Percentiles rank a stretch among this genome's conserved stretches.
Conservation (phyloP, 2,329 filamentous ascomycete species). For the Thielaviopsis punctulata region DNA sequence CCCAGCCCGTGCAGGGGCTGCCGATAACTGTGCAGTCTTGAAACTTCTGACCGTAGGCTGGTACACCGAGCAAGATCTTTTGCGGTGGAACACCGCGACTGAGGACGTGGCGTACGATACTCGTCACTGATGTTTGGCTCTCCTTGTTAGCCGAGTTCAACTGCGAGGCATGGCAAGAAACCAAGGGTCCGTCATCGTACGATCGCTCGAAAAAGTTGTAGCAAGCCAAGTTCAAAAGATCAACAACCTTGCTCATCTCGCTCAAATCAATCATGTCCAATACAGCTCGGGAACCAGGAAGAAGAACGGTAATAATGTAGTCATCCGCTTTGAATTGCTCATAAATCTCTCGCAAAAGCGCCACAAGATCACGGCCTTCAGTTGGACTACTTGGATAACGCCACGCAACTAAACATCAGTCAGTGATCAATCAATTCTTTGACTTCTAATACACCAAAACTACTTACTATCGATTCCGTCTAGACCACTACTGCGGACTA, state of each 20-base stretch:
- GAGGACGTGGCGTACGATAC: not conserved
- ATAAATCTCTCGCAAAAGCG: not conserved
- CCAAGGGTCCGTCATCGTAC: not conserved
- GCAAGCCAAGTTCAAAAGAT: not conserved
- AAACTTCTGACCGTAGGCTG: not conserved
- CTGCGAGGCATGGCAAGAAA: not conserved
- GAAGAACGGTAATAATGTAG: slow-evolving; percentile 4
- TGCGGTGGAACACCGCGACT: not conserved
- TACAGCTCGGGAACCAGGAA: not conserved
- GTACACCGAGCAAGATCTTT: slow-evolving; percentile 3
- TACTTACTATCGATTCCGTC: slow-evolving; percentile 10
- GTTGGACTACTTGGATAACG: not conserved
- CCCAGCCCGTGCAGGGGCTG: not conserved
- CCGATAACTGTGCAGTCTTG: not conserved
- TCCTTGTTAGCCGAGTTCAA: not conserved
- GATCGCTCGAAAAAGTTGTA: not conserved
- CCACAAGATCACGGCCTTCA: not conserved
- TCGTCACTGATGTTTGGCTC: not conserved
- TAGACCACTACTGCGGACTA: not conserved
- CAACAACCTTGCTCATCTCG: not conserved
- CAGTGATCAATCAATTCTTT: not conserved
- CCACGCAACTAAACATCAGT: slow-evolving; percentile 1
- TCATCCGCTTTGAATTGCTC: not conserved
- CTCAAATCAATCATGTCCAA: not conserved
- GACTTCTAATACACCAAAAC: not conserved